These are phyloP conservation scores for Zymoseptoria brevis DNA, from an alignment of 2,329 filamentous ascomycete species.

Conservation along the genomic window DNA sequence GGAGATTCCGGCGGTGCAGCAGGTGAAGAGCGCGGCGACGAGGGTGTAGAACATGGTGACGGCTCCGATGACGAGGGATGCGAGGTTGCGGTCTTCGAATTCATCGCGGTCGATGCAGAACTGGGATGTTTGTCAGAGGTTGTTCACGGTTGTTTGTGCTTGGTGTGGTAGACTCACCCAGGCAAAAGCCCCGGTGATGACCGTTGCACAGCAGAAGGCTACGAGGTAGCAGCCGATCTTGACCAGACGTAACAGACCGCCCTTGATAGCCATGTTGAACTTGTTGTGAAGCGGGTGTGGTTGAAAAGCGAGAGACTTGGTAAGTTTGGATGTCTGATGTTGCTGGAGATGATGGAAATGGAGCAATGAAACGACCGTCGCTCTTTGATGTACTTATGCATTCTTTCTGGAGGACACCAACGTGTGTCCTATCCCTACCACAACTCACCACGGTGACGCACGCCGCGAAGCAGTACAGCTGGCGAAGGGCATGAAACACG, in stretches of 20 bases:
- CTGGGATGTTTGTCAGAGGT: not conserved
- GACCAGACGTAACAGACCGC: slow-evolving; percentile 7
- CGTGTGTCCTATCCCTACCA: not conserved
- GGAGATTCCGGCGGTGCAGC: slow-evolving; percentile 7
- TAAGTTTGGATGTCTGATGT: not conserved
- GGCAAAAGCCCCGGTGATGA: slow-evolving; percentile 9
- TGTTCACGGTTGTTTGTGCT: not conserved
- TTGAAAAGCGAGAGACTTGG: not conserved
- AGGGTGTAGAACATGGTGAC: slow-evolving; percentile 1
- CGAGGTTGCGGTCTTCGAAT: slow-evolving; percentile 1
- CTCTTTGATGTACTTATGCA: not conserved
- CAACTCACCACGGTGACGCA: not conserved
- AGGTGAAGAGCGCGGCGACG: slow-evolving; percentile 1
- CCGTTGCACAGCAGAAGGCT: slow-evolving; percentile 4
- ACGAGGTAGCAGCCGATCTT: slow-evolving; percentile 6
- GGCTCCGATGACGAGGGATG: slow-evolving; percentile 4
- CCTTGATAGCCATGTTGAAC: slow-evolving; percentile 5
- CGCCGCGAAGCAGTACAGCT: not conserved
- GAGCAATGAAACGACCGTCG: not conserved
- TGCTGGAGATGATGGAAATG: not conserved
- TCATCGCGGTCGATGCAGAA: not conserved
- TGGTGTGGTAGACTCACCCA: slow-evolving; percentile 1
- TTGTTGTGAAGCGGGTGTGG: not conserved
- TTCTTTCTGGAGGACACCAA: not conserved
- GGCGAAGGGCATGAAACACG: not conserved